Base-by-base conservation (phyloP, 192 early-diverging fungal genomes). In the Neocallimastix lanati region DNA sequence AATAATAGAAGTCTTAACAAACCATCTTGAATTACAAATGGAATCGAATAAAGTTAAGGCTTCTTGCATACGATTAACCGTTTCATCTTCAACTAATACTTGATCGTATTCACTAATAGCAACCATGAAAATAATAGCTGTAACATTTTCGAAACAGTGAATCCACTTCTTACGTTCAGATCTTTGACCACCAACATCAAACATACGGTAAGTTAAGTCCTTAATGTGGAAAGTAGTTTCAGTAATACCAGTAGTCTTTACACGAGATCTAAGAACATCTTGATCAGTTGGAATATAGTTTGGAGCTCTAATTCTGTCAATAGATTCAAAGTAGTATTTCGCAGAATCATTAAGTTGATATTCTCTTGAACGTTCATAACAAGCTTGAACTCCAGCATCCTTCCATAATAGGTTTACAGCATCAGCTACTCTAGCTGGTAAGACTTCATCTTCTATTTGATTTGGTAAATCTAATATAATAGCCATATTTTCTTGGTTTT, bases 151-250 rank as follows among this genome's bases (percentile, higher is more conserved):
- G 81, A 98, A 98, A 82, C 96, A 98, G 86, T 97, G 96, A 81
- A 97, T 96, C 96, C 96, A 97, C 87, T 98, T 98, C 82, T 98
- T 98, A 82, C 96, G 91, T 88, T 98, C 96, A 67, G 94, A 96
- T 76, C 96, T 92, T 88, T 98, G 96, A 58, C 96, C 96, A 82
- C 96, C 96, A 76, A 98, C 96, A 87, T 98, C 96, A 85, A 95
- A 93, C 94, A 98, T 95, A 80, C 94, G 91, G 85, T 97, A 98
- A 33, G 94, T 96, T 76, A 97, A 85, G 50, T 96, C 94, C 29
- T 93, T 94, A 81, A 98, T 93, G 29, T 92, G 83, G 86, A 98
- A 96, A 12, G 92, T 92, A 4, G 94, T 96, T 85, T 98, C 96
- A 58, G 94, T 97, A 82, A 98, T 98, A 80, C 96, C 95, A 2